Evolutionary conservation across 1,284 basidiomycete genomes (phyloP).

Genomic region (Papiliotrema laurentii): DNA sequence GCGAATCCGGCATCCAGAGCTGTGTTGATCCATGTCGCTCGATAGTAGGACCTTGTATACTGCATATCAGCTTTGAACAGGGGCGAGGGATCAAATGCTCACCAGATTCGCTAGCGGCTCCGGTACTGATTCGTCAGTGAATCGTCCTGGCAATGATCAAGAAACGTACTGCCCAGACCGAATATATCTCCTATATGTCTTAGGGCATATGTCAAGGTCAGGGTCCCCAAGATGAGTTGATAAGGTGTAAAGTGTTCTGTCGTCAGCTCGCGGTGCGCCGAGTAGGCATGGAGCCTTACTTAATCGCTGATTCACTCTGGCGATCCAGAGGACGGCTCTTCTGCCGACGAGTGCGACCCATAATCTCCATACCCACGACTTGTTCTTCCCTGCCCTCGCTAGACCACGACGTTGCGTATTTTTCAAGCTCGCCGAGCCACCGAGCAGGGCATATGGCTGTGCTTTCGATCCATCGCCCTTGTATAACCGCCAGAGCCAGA

Average conservation of each 20-base stretch:
- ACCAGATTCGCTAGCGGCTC: slow-evolving; percentile 86
- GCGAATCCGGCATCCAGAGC: slow-evolving; percentile 97
- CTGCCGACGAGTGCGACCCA: slow-evolving; percentile 33
- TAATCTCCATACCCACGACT: slow-evolving; percentile 25
- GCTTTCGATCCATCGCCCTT: slow-evolving; percentile 63
- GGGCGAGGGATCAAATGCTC: slow-evolving; percentile 38
- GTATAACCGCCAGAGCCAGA: slow-evolving; percentile 79
- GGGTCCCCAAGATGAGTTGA: slow-evolving; percentile 81
- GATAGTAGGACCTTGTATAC: slow-evolving; percentile 91
- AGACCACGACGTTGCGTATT: slow-evolving; percentile 4
- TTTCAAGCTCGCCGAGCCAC: slow-evolving; percentile 25
- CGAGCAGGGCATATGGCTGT: slow-evolving; percentile 18
- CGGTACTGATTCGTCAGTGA: slow-evolving; percentile 56
- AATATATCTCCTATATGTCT: slow-evolving; percentile 83
- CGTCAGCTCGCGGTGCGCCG: slow-evolving; percentile 1
- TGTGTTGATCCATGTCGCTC: slow-evolving; percentile 92
- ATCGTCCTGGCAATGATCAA: slow-evolving; percentile 1
- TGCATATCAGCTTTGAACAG: slow-evolving; percentile 34
- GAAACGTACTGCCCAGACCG: slow-evolving; percentile 67
- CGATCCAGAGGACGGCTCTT: slow-evolving; percentile 33
- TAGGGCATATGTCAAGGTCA: slow-evolving; percentile 79
- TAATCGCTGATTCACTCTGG: slow-evolving; percentile 37
- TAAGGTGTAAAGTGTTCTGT: slow-evolving; percentile 85
- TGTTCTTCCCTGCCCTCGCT: slow-evolving; percentile 6
- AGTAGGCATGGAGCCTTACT: slow-evolving; percentile 24